Evolutionary conservation across 2,329 filamentous ascomycete species (phyloP).

Genomic region (Fusarium haematococcum): DNA sequence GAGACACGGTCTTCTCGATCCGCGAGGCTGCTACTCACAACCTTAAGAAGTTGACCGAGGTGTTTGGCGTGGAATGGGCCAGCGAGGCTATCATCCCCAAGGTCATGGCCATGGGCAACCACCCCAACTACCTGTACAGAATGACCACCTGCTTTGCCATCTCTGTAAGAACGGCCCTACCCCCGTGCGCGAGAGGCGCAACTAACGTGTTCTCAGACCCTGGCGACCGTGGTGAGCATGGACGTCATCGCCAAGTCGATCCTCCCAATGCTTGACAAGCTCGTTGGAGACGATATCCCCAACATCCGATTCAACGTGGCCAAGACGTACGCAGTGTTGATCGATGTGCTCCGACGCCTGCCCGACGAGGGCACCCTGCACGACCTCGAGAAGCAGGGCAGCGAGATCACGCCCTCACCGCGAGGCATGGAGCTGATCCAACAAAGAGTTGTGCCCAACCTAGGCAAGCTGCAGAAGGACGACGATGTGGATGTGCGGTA

Average conservation of each 20-base stretch:
- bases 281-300: slow-evolving; percentile 93
- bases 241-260: slow-evolving; percentile 94
- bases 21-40: slow-evolving; percentile 97
- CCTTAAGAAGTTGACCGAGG: slow-evolving; percentile 97
- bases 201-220: slow-evolving; percentile 71
- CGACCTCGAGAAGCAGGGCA: slow-evolving; percentile 83
- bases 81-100: slow-evolving; percentile 97
- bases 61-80: slow-evolving; percentile 98
- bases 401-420: slow-evolving; percentile 71
- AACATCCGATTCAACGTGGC: slow-evolving; percentile 99
- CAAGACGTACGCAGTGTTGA: slow-evolving; percentile 93
- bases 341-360: slow-evolving; percentile 90
- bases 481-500: slow-evolving; percentile 98
- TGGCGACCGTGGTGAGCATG: slow-evolving; percentile 91
- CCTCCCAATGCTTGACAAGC: slow-evolving; percentile 94
- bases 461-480: slow-evolving; percentile 96
- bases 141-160: slow-evolving; percentile 99
- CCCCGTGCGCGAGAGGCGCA: background rate
- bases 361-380: slow-evolving; percentile 89
- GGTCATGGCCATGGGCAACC: slow-evolving; percentile 97
- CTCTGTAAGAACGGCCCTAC: slow-evolving; percentile 73
- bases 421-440: slow-evolving; percentile 84
- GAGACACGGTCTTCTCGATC: slow-evolving; percentile 98
- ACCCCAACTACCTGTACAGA: slow-evolving; percentile 98
- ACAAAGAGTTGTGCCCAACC: slow-evolving; percentile 85